Percentiles rank a stretch among this genome's conserved stretches.
Evolutionary conservation across 768 basidiomycete genomes (phyloP).

Genomic region (Pleurotus cornucopiae): DNA sequence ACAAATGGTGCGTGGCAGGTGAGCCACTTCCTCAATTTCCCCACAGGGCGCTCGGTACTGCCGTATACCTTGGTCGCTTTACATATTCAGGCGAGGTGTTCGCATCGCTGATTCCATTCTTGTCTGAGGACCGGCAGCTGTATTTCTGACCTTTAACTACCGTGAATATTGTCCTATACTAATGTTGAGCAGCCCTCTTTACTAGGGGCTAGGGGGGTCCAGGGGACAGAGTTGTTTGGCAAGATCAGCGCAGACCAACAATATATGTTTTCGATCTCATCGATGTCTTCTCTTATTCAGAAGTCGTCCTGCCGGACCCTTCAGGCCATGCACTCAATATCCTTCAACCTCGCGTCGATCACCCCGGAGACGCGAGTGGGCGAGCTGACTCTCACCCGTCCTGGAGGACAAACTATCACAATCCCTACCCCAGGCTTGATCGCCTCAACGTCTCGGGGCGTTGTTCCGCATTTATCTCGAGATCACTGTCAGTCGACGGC

Average conservation of each 20-base stretch:
- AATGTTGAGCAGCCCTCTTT: too few relatives aligned
- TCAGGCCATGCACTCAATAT: not conserved
- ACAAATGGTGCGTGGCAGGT: not conserved
- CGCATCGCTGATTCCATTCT: too few relatives aligned
- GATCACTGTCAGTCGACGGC: constrained; percentile 47
- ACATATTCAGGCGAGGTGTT: not conserved
- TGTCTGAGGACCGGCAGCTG: too few relatives aligned
- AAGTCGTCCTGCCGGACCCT: too few relatives aligned
- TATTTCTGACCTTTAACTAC: too few relatives aligned
- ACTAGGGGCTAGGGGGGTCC: too few relatives aligned
- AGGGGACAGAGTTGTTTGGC: too few relatives aligned
- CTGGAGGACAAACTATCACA: constrained; percentile 20
- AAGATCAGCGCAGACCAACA: too few relatives aligned
- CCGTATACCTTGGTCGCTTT: not conserved
- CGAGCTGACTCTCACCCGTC: constrained; percentile 20
- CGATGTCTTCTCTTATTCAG: too few relatives aligned
- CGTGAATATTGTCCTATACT: too few relatives aligned
- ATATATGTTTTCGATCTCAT: too few relatives aligned
- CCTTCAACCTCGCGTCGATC: constrained; percentile 7
- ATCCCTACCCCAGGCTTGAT: constrained; percentile 62
- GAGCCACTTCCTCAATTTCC: not conserved
- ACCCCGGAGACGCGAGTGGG: constrained; percentile 32
- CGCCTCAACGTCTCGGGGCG: constrained; percentile 64
- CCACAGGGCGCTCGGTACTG: constrained; percentile 4
- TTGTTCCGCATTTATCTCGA: constrained; percentile 68